Evolutionary conservation across 2,329 filamentous ascomycete genomes (phyloP).

Genomic region (Fusarium caatingaense): DNA sequence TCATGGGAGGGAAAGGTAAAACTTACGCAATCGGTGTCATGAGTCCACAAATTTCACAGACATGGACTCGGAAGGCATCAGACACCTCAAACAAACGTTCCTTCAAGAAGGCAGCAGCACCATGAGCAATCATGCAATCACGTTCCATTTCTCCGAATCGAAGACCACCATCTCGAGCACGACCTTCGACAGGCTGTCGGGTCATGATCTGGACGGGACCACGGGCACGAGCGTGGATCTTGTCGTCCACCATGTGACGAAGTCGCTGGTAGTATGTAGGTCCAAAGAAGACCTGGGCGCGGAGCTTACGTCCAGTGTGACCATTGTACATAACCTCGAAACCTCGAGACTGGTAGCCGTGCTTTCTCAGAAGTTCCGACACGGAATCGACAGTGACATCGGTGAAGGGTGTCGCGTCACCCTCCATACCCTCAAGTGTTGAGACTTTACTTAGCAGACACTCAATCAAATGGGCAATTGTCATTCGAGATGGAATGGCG

Average conservation of each 20-base stretch:
- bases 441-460: conserved; percentile 97
- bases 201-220: conserved; percentile 98
- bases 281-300: conserved; percentile 94
- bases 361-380: conserved; percentile 84
- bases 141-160: conserved; percentile 99
- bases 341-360: conserved; percentile 95
- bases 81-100: conserved; percentile 97
- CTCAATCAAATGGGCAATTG: conserved; percentile 99
- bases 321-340: conserved; percentile 99
- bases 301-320: conserved; percentile 92
- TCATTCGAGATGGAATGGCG: conserved; percentile 99
- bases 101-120: conserved; percentile 95
- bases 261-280: conserved; percentile 99
- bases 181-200: conserved; percentile 96
- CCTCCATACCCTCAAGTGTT: conserved; percentile 91
- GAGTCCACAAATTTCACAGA: conserved; percentile 97
- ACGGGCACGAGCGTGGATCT: conserved; percentile 98
- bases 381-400: conserved; percentile 96
- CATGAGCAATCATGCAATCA: conserved; percentile 99
- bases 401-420: conserved; percentile 97
- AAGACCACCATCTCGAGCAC: conserved; percentile 95
- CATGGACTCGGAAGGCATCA: conserved; percentile 96
- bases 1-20: no score
- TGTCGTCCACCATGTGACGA: conserved; percentile 99
- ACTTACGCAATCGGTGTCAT: conserved; percentile 99